phyloP scores from a whole-genome alignment of 2,329 filamentous ascomycete genomes.

The Amauroascus niger region DNA sequence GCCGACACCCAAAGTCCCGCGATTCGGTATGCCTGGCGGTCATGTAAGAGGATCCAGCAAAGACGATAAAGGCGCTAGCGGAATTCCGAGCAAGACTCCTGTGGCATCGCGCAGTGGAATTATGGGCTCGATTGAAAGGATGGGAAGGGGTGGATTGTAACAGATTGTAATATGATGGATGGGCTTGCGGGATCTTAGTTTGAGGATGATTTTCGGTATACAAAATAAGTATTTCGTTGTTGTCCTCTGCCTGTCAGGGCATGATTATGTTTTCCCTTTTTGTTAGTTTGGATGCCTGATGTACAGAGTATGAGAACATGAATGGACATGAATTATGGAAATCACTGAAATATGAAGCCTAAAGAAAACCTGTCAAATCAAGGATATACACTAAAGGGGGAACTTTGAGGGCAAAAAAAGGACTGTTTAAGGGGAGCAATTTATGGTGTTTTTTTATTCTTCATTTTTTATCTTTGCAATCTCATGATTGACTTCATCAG shows the following conservation, averaged over 20 bases:
- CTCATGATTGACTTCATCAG: constrained; percentile 13
- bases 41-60: constrained; percentile 31
- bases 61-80: constrained; percentile 14
- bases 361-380: not conserved
- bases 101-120: constrained; percentile 55
- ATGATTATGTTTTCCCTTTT: not conserved
- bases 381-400: not conserved
- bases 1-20: constrained; percentile 26
- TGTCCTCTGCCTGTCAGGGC: not conserved
- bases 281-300: not conserved
- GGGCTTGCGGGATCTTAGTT: not conserved
- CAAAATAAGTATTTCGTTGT: not conserved
- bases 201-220: not conserved
- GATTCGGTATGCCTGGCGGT: constrained; percentile 25
- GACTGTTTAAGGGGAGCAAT: not conserved
- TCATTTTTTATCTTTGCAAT: constrained; percentile 1
- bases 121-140: constrained; percentile 78
- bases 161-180: not conserved
- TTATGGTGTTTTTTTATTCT: not conserved
- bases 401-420: not conserved
- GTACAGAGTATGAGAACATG: constrained; percentile 10
- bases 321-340: constrained; percentile 8
- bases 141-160: constrained; percentile 49
- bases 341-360: not conserved
- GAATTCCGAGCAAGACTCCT: constrained; percentile 22